Conservation (phyloP, 2,329 filamentous ascomycete genomes). For the Aureobasidium pullulans region DNA sequence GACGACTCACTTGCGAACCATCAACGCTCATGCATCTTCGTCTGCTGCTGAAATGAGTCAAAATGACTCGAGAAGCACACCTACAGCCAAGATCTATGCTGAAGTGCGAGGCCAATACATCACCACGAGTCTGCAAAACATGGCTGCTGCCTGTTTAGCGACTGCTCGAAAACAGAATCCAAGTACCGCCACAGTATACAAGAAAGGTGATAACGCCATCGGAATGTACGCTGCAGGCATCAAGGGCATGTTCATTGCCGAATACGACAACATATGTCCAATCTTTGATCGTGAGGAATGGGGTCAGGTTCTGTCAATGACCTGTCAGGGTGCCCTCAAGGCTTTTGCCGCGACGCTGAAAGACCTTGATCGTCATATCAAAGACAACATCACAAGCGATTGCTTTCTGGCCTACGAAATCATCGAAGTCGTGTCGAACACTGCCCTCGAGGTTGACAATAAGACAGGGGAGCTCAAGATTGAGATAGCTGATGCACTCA, state of each 20-base stretch:
- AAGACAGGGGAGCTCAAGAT: constrained; percentile 80
- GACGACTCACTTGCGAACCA: constrained; percentile 65
- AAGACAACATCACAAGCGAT: constrained; percentile 76
- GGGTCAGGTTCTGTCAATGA: constrained; percentile 68
- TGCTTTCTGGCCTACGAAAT: constrained; percentile 95
- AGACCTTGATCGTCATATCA: constrained; percentile 86
- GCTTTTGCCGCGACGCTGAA: constrained; percentile 80
- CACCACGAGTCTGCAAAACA: constrained; percentile 71
- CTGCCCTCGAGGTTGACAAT: constrained; percentile 72
- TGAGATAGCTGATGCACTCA: constrained; percentile 74
- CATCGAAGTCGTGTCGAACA: constrained; percentile 75
- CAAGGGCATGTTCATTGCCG: constrained; percentile 77
- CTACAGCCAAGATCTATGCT: constrained; percentile 74
- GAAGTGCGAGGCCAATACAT: constrained; percentile 83
- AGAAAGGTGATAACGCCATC: constrained; percentile 83
- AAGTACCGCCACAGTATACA: constrained; percentile 71
- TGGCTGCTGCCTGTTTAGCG: constrained; percentile 76
- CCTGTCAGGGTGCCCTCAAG: constrained; percentile 68
- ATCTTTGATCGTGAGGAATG: constrained; percentile 84
- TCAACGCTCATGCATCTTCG: constrained; percentile 50
- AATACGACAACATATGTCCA: constrained; percentile 83
- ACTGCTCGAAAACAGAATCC: constrained; percentile 74
- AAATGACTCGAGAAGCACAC: constrained; percentile 47
- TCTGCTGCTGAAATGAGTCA: constrained; percentile 19
- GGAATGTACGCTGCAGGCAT: constrained; percentile 80